These are phyloP conservation scores for Piper longum DNA, from an alignment of 164 flowering plant genomes.

Conservation along the genomic window DNA sequence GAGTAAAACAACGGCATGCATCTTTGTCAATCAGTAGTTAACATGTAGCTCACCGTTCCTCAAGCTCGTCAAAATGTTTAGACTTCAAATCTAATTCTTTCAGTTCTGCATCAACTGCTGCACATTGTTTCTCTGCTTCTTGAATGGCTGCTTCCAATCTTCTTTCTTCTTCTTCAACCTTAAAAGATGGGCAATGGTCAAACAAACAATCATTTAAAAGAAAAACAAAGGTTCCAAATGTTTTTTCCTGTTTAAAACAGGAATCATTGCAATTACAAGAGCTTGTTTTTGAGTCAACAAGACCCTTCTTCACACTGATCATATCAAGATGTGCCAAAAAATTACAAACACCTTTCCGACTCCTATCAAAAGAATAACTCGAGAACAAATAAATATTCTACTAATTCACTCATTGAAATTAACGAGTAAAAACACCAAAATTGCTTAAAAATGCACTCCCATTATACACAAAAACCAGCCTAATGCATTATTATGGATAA, in stretches of 20 bases:
- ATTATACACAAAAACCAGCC: no score
- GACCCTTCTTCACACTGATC: neutral
- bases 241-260: neutral
- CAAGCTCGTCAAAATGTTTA: conserved; percentile 67
- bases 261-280: no score
- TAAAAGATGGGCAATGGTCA: conserved; percentile 1
- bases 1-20: neutral
- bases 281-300: neutral
- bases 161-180: conserved; percentile 96
- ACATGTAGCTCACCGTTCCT: conserved; percentile 53
- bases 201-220: neutral
- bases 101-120: conserved; percentile 58
- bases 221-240: neutral
- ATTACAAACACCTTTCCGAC: neutral
- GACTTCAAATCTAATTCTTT: conserved; percentile 74
- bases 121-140: conserved; percentile 77
- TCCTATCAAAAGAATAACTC: neutral
- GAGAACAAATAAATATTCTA: neutral
- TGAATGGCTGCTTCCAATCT: conserved; percentile 76
- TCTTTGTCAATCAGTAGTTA: neutral
- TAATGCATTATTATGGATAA: no score
- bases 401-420: neutral
- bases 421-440: neutral
- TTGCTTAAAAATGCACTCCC: neutral
- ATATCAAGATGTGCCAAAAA: neutral